Evolutionary conservation across 345 rosid genomes (phyloP).

Genomic region (Clausena lansium): DNA sequence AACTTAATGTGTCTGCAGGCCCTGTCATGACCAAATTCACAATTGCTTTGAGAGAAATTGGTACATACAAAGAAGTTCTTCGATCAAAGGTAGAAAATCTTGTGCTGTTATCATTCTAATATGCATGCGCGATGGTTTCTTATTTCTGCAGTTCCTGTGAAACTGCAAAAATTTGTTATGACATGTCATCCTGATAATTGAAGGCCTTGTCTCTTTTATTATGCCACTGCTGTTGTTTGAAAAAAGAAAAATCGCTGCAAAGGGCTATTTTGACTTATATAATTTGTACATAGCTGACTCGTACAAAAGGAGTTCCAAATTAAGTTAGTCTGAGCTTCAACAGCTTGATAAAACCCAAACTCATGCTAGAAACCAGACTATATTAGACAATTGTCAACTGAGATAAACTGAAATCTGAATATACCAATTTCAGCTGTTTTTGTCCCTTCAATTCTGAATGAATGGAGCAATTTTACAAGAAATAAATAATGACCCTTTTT

Average conservation of each 20-base stretch:
- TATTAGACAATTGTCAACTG: background rate
- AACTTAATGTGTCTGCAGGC: slow-evolving; percentile 33
- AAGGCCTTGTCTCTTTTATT: background rate
- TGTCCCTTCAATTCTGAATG: background rate
- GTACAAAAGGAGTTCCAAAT: background rate
- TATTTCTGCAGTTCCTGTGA: background rate
- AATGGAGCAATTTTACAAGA: background rate
- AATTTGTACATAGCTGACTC: background rate
- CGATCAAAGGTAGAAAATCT: slow-evolving; percentile 60
- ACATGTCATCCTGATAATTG: background rate
- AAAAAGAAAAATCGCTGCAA: background rate
- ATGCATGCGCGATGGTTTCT: background rate
- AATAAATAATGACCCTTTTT: background rate
- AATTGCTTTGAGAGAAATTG: slow-evolving; percentile 68
- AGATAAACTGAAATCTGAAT: background rate
- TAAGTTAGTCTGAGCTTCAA: background rate
- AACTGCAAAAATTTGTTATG: background rate
- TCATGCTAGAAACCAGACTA: background rate
- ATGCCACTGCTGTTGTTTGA: background rate
- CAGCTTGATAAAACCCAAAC: background rate
- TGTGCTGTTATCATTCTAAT: background rate
- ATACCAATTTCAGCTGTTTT: background rate
- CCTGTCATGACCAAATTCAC: slow-evolving; percentile 74
- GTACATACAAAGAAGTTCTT: slow-evolving; percentile 75
- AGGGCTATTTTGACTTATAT: background rate